Base-by-base conservation (phyloP, 805 yeast genomes). In the Pichia deserticola region DNA sequence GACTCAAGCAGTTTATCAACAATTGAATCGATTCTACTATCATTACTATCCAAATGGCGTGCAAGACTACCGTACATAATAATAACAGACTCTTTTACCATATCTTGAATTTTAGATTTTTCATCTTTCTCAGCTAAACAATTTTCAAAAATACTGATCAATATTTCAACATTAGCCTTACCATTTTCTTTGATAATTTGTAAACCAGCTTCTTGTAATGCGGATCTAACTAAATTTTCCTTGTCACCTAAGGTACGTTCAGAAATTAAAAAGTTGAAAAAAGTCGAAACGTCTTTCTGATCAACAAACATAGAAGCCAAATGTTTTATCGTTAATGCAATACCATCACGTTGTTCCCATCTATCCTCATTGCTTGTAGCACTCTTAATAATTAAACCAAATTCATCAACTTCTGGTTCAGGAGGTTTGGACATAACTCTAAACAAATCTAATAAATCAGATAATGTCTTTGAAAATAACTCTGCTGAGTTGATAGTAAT, bases 41-140 rank as follows among this genome's bases (percentile, higher is more conserved):
- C 99, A 27, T 75, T 66, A 0, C 77, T 58, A 13, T 77, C 71
- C 65, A 93, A 75, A 70, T 93, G 96, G 52, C 86, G 84, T 1
- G 96, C 98, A 54, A 90, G 76, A 5, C 93, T 80, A 58, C 99
- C 99, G 60, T 92, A 93, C 42, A 92, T 71, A 50, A 93, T 84
- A 57, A 93, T 86, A 20, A 84, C 84, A 58, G 86, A 79, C 64
- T 89, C 95, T 58, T 82, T 82, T 54, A 88, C 77, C 35, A 71
- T 69, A 63, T 84, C 88, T 57, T 79, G 82, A 7, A 67, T 60
- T 49, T 71, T 73, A 7, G 73, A 69, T 20, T 75, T 75, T 42
- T 67, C 67, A 47, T 75, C 77, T 35, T 73, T 69, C 27, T 77
- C 75, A 6, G 78, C 69, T 43, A 88, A 73, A 36, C 85, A 78